Conservation (phyloP, 768 basidiomycete species). For the Epithele typhae region DNA sequence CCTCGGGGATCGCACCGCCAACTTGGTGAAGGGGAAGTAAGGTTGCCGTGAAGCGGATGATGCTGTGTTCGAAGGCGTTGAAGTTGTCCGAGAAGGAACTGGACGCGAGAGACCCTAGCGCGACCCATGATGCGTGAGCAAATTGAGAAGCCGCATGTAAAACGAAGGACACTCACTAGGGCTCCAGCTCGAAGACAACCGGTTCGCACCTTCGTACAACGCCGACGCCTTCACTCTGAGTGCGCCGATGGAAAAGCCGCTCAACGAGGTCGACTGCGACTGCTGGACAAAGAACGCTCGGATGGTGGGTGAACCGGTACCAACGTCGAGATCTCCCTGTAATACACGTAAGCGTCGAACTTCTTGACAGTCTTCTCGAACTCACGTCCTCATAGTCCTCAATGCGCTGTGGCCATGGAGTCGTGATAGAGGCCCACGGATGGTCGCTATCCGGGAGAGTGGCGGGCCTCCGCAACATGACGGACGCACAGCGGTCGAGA, state of each 20-base stretch:
- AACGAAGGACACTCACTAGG: slow-evolving; percentile 38
- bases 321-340: slow-evolving; percentile 55
- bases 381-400: slow-evolving; percentile 69
- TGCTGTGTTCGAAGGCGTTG: slow-evolving; percentile 57
- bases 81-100: slow-evolving; percentile 53
- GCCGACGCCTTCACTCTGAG: slow-evolving; percentile 75
- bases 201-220: slow-evolving; percentile 64
- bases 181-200: slow-evolving; percentile 56
- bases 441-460: slow-evolving; percentile 62
- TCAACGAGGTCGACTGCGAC: slow-evolving; percentile 44
- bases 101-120: slow-evolving; percentile 37
- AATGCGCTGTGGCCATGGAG: slow-evolving; percentile 75
- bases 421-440: slow-evolving; percentile 54
- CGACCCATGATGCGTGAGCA: background rate
- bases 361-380: slow-evolving; percentile 11
- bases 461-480: slow-evolving; percentile 61
- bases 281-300: slow-evolving; percentile 52
- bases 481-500: slow-evolving; percentile 79
- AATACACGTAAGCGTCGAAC: background rate
- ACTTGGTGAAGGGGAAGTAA: slow-evolving; percentile 64
- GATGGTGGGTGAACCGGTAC: slow-evolving; percentile 53
- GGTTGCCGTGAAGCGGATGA: slow-evolving; percentile 58
- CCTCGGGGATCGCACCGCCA: slow-evolving; percentile 47
- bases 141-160: too few relatives aligned
- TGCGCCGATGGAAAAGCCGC: slow-evolving; percentile 59